phyloP scores from a whole-genome alignment of 164 flowering plant genomes.

The Chimonanthus praecox region DNA sequence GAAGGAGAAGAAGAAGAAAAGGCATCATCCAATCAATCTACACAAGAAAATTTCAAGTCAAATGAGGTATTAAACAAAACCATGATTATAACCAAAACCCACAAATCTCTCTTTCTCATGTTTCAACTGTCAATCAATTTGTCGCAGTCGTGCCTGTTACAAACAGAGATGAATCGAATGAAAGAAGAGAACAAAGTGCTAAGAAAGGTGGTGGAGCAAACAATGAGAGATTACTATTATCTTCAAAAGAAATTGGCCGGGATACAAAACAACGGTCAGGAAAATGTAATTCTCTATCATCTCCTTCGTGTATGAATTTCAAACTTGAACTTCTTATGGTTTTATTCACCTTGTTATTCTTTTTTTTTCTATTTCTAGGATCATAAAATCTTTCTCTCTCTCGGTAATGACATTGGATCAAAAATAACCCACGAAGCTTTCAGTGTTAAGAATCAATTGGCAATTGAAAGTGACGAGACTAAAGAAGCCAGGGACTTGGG shows the following conservation, averaged over 20 bases:
- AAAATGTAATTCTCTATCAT: conserved; percentile 13
- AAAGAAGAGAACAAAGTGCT: conserved; percentile 63
- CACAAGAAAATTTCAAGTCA: conserved; percentile 2
- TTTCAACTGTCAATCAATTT: conserved; percentile 20
- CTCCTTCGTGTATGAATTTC: background rate
- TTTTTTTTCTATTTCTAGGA: conserved; percentile 26
- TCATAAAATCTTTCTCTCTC: conserved; percentile 30
- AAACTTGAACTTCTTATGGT: background rate
- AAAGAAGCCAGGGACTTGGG: conserved; percentile 36
- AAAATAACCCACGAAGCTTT: conserved; percentile 5
- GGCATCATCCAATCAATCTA: background rate
- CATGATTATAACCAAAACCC: background rate
- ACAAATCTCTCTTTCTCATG: background rate
- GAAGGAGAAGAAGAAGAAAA: conserved; percentile 2
- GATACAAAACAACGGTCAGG: conserved; percentile 18
- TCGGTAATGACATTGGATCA: conserved; percentile 11
- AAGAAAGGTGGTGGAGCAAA: conserved; percentile 53
- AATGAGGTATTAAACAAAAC: conserved; percentile 1
- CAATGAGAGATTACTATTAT: conserved; percentile 56
- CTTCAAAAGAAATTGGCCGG: conserved; percentile 48
- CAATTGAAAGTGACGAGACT: conserved; percentile 14
- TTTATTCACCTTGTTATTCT: background rate
- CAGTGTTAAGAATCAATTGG: conserved; percentile 7
- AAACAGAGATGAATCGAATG: conserved; percentile 54
- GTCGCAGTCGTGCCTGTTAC: conserved; percentile 18